Evolutionary conservation across 176 grass and related monocot species (phyloP).

Genomic region (Triticum timopheevii): DNA sequence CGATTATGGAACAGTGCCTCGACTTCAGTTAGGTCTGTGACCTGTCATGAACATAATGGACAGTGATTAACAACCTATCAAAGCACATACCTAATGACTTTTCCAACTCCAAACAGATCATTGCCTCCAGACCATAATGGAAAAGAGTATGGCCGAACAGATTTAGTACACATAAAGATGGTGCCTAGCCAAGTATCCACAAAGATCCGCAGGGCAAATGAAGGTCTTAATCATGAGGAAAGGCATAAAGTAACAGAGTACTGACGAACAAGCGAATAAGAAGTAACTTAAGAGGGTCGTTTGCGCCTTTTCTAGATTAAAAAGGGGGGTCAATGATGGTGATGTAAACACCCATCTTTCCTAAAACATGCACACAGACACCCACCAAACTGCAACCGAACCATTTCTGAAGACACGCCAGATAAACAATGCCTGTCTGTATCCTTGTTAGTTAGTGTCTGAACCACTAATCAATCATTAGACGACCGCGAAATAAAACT

Average conservation of each 20-base stretch:
- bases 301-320: conserved; percentile 9
- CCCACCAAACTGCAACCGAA: conserved; percentile 31
- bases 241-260: conserved; percentile 17
- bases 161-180: conserved; percentile 13
- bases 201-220: conserved; percentile 27
- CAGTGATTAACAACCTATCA: conserved; percentile 38
- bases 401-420: conserved; percentile 11
- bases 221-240: conserved; percentile 22
- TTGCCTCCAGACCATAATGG: conserved; percentile 1
- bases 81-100: conserved; percentile 24
- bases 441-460: conserved; percentile 25
- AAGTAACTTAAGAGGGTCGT: conserved; percentile 2
- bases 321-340: conserved; percentile 4
- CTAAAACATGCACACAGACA: conserved; percentile 34
- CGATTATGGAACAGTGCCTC: conserved; percentile 19
- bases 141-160: conserved; percentile 28
- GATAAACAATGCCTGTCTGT: background rate
- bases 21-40: conserved; percentile 2
- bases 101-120: conserved; percentile 12
- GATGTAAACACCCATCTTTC: conserved; percentile 23
- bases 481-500: conserved; percentile 2
- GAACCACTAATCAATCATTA: conserved; percentile 17
- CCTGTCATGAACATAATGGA: conserved; percentile 40
- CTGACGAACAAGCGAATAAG: conserved; percentile 15
- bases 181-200: background rate